Evolutionary conservation across 2,329 filamentous ascomycete genomes (phyloP).

Genomic region (Cylindrodendrum hubeiense): DNA sequence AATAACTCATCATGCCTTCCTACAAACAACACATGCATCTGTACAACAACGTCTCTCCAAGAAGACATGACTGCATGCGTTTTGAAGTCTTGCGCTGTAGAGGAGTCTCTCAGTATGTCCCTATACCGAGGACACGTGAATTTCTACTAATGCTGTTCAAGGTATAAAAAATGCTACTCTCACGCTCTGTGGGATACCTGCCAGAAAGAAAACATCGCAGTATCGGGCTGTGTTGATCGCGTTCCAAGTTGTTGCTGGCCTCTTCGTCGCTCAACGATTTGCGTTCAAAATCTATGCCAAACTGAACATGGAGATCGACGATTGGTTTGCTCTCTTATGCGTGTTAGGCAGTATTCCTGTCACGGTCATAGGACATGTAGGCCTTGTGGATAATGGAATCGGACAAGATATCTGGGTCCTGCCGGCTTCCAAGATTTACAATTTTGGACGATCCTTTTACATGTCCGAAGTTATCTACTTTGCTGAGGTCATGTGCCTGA

Average conservation of each 20-base stretch:
- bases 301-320: not conserved
- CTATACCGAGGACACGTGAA: too few species aligned
- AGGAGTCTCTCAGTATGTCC: not conserved
- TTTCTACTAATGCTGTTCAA: too few species aligned
- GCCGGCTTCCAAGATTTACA: not conserved
- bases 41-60: not conserved
- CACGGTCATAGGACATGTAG: not conserved
- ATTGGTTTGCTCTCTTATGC: not conserved
- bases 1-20: not conserved
- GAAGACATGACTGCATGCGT: not conserved
- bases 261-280: not conserved
- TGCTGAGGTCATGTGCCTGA: constrained; percentile 22
- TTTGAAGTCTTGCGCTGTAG: not conserved
- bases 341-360: not conserved
- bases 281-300: not conserved
- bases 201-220: too few species aligned
- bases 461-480: constrained; percentile 22
- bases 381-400: constrained; percentile 18
- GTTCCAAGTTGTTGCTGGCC: not conserved
- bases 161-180: too few species aligned
- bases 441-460: constrained; percentile 23
- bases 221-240: too few species aligned
- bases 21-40: not conserved
- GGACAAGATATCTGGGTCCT: constrained; percentile 24
- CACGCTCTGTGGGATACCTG: too few species aligned